These are phyloP conservation scores for Metschnikowia drakensbergensis DNA, from an alignment of 805 yeast species.

Conservation along the genomic window DNA sequence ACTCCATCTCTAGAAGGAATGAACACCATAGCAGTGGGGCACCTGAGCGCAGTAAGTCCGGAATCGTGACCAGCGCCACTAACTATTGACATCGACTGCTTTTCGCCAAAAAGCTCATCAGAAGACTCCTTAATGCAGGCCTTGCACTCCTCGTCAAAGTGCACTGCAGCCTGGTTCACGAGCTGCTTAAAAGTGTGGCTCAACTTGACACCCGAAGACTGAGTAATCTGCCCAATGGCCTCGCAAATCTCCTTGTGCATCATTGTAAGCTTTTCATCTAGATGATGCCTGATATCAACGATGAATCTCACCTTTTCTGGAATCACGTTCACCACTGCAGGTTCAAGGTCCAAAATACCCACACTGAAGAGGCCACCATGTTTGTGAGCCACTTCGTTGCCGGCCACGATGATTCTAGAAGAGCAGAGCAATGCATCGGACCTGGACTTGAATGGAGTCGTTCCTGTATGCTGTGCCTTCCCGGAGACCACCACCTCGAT, in stretches of 20 bases:
- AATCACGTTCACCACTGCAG: slow-evolving; percentile 64
- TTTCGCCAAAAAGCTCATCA: slow-evolving; percentile 43
- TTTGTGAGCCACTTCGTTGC: slow-evolving; percentile 51
- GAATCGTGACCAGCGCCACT: slow-evolving; percentile 79
- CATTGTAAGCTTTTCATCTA: slow-evolving; percentile 38
- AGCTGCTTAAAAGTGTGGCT: slow-evolving; percentile 41
- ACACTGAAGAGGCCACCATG: slow-evolving; percentile 54
- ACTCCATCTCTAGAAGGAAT: slow-evolving; percentile 67
- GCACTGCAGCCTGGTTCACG: slow-evolving; percentile 52
- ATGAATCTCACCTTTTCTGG: slow-evolving; percentile 60
- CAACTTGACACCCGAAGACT: slow-evolving; percentile 28
- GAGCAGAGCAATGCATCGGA: slow-evolving; percentile 60
- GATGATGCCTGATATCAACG: slow-evolving; percentile 55
- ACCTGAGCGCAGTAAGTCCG: slow-evolving; percentile 50
- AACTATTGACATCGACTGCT: slow-evolving; percentile 42
- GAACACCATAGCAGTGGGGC: slow-evolving; percentile 73
- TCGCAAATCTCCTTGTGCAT: slow-evolving; percentile 39
- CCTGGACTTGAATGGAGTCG: slow-evolving; percentile 61
- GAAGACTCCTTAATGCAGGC: slow-evolving; percentile 53
- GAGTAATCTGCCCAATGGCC: slow-evolving; percentile 35
- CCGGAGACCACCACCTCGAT: slow-evolving; percentile 54
- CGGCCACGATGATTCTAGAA: slow-evolving; percentile 51
- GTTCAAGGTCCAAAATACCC: slow-evolving; percentile 54
- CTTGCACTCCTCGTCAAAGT: slow-evolving; percentile 51
- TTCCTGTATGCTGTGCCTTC: slow-evolving; percentile 68